Evolutionary conservation across 768 basidiomycete species (phyloP).

Genomic region (Rubroboletus pulcherrimus): DNA sequence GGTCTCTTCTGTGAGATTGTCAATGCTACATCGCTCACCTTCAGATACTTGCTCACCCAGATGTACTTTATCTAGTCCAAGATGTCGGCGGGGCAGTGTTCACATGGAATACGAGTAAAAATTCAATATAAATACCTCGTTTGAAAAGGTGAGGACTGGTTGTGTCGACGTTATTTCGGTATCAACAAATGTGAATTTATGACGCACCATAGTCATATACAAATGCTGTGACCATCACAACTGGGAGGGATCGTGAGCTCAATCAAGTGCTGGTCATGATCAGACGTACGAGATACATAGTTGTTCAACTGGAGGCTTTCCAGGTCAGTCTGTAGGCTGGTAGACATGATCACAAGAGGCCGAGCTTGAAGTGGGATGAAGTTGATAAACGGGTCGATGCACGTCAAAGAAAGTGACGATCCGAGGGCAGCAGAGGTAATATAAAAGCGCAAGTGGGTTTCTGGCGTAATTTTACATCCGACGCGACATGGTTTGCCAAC

Average conservation of each 20-base stretch:
- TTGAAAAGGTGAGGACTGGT: conserved; percentile 6
- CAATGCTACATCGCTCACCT: background rate
- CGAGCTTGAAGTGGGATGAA: background rate
- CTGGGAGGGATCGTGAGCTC: background rate
- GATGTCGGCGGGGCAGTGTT: background rate
- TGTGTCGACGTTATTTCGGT: background rate
- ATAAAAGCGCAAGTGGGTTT: background rate
- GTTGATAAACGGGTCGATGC: background rate
- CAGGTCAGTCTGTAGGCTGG: background rate
- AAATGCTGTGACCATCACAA: background rate
- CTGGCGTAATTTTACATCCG: background rate
- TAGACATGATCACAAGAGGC: background rate
- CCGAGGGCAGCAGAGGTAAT: background rate
- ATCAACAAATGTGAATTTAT: background rate
- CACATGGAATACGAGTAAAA: background rate
- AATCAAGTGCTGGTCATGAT: background rate
- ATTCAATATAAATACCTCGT: conserved; percentile 1
- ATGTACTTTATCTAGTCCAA: conserved; percentile 2
- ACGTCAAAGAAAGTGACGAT: background rate
- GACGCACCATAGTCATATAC: conserved; percentile 7
- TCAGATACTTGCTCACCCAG: conserved; percentile 2
- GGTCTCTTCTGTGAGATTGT: background rate
- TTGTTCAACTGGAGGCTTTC: conserved; percentile 4
- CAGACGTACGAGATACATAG: conserved; percentile 1
- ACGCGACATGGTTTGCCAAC: background rate